Evolutionary conservation across 768 basidiomycete genomes (phyloP).

Genomic region (Tylopilus intermedius): DNA sequence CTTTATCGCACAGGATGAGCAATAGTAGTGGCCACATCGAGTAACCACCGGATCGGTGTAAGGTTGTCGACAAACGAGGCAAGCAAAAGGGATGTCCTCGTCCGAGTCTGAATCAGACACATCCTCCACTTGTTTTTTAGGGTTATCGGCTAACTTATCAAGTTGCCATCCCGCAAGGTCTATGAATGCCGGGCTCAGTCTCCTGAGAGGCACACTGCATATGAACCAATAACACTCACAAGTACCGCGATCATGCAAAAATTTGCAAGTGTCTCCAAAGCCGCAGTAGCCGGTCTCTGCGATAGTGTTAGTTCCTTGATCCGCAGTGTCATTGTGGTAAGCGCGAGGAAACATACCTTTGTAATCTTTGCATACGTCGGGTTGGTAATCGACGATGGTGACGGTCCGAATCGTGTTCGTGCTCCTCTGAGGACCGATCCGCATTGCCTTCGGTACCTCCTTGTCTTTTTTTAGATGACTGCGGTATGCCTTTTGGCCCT

Average conservation of each 20-base stretch:
- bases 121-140: slow-evolving; percentile 52
- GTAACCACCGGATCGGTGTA: slow-evolving; percentile 96
- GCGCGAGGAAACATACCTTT: slow-evolving; percentile 62
- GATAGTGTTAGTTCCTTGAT: slow-evolving; percentile 12
- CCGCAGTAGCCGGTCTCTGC: slow-evolving; percentile 98
- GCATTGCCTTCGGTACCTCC: slow-evolving; percentile 85
- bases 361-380: slow-evolving; percentile 99
- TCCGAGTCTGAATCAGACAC: slow-evolving; percentile 67
- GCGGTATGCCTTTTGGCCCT: slow-evolving; percentile 77
- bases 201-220: not conserved
- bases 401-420: slow-evolving; percentile 85
- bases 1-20: slow-evolving; percentile 91
- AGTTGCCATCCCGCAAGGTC: slow-evolving; percentile 99
- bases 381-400: slow-evolving; percentile 95
- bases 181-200: slow-evolving; percentile 28
- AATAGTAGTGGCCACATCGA: slow-evolving; percentile 95
- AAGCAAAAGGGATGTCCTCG: slow-evolving; percentile 96
- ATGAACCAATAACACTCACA: slow-evolving; percentile 47
- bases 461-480: slow-evolving; percentile 76
- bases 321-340: slow-evolving; percentile 8
- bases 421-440: slow-evolving; percentile 72
- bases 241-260: slow-evolving; percentile 95
- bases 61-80: slow-evolving; percentile 90
- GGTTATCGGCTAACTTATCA: slow-evolving; percentile 82
- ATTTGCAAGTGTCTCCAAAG: slow-evolving; percentile 98